These are phyloP conservation scores for Datisca glomerata DNA, from an alignment of 306 rosid species.

Conservation along the genomic window DNA sequence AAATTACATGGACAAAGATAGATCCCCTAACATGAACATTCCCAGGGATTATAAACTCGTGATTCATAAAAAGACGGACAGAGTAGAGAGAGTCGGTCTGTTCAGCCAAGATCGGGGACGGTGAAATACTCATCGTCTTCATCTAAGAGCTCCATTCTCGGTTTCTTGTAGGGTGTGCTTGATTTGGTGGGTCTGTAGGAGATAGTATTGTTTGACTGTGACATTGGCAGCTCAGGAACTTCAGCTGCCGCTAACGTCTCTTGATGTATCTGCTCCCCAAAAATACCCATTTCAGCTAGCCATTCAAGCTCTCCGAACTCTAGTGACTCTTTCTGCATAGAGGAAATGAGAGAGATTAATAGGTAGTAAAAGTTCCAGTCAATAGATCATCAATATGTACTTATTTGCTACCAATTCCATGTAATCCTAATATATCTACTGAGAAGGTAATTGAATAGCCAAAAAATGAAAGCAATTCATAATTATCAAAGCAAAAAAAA, in stretches of 20 bases:
- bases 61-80: not conserved
- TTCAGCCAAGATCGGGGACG: constrained; percentile 85
- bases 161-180: constrained; percentile 49
- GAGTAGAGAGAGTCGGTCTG: not conserved
- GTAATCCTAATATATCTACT: too few relatives aligned
- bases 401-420: too few relatives aligned
- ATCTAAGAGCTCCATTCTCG: constrained; percentile 42
- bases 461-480: constrained; percentile 2
- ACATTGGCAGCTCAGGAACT: constrained; percentile 74
- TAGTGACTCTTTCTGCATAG: constrained; percentile 62
- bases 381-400: too few relatives aligned
- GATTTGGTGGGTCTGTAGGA: constrained; percentile 45
- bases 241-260: constrained; percentile 77
- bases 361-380: not conserved
- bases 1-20: too few relatives aligned
- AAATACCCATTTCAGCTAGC: constrained; percentile 63
- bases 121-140: constrained; percentile 78
- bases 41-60: too few relatives aligned
- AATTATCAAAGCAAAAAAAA: too few relatives aligned
- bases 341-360: too few relatives aligned
- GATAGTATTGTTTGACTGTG: constrained; percentile 29
- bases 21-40: too few relatives aligned
- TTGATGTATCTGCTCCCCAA: constrained; percentile 53
- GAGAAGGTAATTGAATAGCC: not conserved
- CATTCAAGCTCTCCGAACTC: constrained; percentile 92